Conservation (phyloP, 441 rosid genomes). For the Populus hybrid region DNA sequence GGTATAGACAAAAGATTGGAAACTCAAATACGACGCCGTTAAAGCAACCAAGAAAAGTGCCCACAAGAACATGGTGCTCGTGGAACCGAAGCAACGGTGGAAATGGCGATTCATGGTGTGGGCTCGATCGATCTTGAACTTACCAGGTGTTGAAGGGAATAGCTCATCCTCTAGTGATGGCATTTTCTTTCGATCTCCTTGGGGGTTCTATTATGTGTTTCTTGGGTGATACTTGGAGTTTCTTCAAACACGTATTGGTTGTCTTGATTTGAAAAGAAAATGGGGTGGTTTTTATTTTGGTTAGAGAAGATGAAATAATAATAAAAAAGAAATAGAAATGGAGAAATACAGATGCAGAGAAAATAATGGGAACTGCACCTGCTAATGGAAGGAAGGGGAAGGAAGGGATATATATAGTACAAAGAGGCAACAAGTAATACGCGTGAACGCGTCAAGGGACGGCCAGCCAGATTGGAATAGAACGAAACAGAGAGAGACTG, state of each 20-base stretch:
- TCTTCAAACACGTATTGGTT: not conserved
- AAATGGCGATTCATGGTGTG: conserved; percentile 58
- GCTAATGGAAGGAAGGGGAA: conserved; percentile 23
- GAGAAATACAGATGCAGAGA: conserved; percentile 35
- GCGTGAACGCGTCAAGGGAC: conserved; percentile 65
- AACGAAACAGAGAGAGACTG: not conserved
- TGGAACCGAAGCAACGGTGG: conserved; percentile 79
- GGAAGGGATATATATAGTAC: conserved; percentile 41
- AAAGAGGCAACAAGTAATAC: conserved; percentile 41
- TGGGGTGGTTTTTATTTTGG: not conserved
- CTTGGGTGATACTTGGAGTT: not conserved
- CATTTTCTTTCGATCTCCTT: conserved; percentile 30
- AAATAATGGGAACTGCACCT: conserved; percentile 46
- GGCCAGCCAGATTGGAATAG: conserved; percentile 17
- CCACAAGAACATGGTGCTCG: conserved; percentile 90
- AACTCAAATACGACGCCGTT: conserved; percentile 84
- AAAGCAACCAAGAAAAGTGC: conserved; percentile 85
- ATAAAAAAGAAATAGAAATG: no score
- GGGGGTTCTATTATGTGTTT: not conserved
- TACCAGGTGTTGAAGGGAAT: conserved; percentile 96
- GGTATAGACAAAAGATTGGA: conserved; percentile 77
- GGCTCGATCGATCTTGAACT: conserved; percentile 76
- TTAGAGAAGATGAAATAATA: not conserved
- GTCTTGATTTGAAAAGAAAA: not conserved
- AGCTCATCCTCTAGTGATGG: conserved; percentile 77